These are phyloP conservation scores for Alternaria arbusti DNA, from an alignment of 2,329 filamentous ascomycete species.

Conservation along the genomic window DNA sequence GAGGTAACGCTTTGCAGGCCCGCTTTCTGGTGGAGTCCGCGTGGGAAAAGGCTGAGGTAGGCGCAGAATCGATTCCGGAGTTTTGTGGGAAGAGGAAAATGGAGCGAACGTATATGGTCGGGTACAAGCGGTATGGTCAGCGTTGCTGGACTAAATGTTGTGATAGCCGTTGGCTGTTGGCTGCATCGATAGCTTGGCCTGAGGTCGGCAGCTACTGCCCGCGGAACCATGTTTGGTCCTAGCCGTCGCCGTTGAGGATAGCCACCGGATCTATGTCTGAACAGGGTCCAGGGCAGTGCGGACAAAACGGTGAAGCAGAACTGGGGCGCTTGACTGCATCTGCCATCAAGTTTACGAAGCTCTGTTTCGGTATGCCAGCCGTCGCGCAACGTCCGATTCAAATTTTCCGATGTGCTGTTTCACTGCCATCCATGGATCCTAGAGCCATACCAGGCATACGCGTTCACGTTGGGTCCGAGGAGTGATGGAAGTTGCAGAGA, in stretches of 20 bases:
- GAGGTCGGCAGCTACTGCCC: neutral
- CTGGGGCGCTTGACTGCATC: conserved; percentile 2
- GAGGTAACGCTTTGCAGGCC: neutral
- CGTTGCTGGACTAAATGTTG: neutral
- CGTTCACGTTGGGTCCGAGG: neutral
- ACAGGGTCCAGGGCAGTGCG: neutral
- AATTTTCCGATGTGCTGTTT: neutral
- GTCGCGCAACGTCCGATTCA: neutral
- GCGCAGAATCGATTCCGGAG: neutral
- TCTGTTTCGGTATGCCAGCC: neutral
- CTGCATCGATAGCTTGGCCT: neutral
- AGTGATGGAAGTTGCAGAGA: neutral
- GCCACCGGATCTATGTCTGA: neutral
- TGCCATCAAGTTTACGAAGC: neutral
- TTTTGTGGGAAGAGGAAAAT: neutral
- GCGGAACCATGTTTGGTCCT: neutral
- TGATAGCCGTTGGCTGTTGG: neutral
- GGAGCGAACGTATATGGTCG: neutral
- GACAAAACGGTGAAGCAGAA: neutral
- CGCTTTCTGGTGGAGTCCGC: neutral
- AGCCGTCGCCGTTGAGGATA: neutral
- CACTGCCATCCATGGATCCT: neutral
- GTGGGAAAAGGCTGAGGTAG: neutral
- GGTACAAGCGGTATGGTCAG: neutral
- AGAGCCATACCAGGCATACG: neutral